Evolutionary conservation across 352 stramenopile genomes (phyloP), one percentile per base, ranked within the genome.

Genomic region (Phytophthora ohioensis): DNA sequence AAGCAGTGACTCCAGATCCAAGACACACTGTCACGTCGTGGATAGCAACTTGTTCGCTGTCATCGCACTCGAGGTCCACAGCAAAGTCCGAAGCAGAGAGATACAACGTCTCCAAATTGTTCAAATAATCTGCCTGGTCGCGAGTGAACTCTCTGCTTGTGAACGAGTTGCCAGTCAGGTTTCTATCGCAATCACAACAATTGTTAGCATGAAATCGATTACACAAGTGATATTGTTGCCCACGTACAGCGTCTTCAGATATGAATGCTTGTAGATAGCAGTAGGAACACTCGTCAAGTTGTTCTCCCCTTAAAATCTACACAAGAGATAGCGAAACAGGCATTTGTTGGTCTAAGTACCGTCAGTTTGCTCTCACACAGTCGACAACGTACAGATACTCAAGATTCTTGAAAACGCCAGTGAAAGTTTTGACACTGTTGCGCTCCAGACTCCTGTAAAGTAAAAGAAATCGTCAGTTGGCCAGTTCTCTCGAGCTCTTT

Each of bases 371-470:
- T 27, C 21, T 27, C 21, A 27, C 21, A 27, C 21, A 15, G 31
- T 13, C 4, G 3, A 31, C 7, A 3, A 13, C 71, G 30, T 56
- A 75, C 84, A 91, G 67, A 34, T 78, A 81, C 51, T 78, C 75
- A 15, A 91, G 49, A 32, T 78, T 73, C 0, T 78, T 64, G 66
- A 83, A 90, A 51, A 87, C 82, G 38, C 69, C 64, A 1, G 74
- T 78, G 52, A 80, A 91, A 42, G 67, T 62, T 27, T 67, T 71
- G 52, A 89, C 73, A 45, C 79, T 85, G 73, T 90, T 91, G 56
- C 80, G 64, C 17, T 80, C 82, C 35, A 91, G 71, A 27, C 79
- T 90, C 46, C 62, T 68, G 45, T 3, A 31, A 8, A 13, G 36
- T 39, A 30, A 21, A 7, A 43, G 7, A 55, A 63, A 38, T 1